Conservation (phyloP, 257 asterid species). For the Solanum appendiculatum region DNA sequence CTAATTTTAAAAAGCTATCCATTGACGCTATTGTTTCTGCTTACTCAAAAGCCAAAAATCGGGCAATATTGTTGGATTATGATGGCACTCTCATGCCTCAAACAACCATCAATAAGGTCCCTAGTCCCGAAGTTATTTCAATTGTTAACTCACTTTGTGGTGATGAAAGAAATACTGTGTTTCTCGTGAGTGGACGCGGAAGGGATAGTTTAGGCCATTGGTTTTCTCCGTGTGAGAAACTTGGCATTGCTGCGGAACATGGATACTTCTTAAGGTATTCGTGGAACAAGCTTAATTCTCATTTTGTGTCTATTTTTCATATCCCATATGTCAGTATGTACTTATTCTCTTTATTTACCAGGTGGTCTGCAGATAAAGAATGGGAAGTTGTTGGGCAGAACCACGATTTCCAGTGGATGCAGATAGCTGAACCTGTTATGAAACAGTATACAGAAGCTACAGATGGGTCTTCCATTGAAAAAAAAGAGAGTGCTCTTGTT, state of each 20-base stretch:
- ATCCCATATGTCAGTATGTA: not conserved
- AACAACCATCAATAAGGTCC: slow-evolving; percentile 21
- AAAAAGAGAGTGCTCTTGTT: slow-evolving; percentile 39
- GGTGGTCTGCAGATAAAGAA: slow-evolving; percentile 26
- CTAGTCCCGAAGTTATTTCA: slow-evolving; percentile 24
- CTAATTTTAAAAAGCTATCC: slow-evolving; percentile 38
- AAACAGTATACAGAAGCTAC: slow-evolving; percentile 39
- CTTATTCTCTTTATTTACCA: not conserved
- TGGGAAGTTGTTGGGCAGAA: slow-evolving; percentile 33
- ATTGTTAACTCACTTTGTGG: slow-evolving; percentile 21
- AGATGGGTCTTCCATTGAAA: slow-evolving; percentile 38
- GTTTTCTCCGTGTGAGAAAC: slow-evolving; percentile 36
- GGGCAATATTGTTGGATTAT: slow-evolving; percentile 42
- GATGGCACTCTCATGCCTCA: slow-evolving; percentile 50
- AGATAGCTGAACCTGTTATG: slow-evolving; percentile 43
- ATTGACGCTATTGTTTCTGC: slow-evolving; percentile 28
- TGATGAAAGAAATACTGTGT: slow-evolving; percentile 28
- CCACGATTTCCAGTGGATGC: slow-evolving; percentile 37
- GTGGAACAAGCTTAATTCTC: not conserved
- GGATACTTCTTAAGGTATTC: slow-evolving; percentile 35
- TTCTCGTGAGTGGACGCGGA: slow-evolving; percentile 41
- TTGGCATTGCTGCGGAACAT: slow-evolving; percentile 48
- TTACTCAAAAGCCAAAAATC: slow-evolving; percentile 26
- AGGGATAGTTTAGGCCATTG: slow-evolving; percentile 34
- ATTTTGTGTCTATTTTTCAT: not conserved